Conservation (phyloP, 2,329 filamentous ascomycete species). For the Lachnellula willkommii region DNA sequence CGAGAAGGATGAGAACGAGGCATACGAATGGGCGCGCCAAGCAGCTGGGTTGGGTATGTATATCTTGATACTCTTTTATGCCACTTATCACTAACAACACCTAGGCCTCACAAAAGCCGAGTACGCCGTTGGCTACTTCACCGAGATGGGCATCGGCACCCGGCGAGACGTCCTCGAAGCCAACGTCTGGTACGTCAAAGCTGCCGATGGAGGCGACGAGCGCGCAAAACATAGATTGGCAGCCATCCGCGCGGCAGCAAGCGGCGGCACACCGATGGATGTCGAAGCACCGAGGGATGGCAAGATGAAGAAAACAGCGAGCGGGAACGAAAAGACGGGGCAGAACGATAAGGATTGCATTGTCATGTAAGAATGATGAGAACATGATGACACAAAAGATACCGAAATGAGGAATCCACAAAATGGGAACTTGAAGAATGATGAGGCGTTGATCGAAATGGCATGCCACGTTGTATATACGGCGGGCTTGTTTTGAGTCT, state of each 20-base stretch:
- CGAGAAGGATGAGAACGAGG: constrained; percentile 92
- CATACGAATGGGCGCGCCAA: constrained; percentile 89
- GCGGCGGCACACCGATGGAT: constrained; percentile 33
- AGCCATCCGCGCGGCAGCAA: constrained; percentile 79
- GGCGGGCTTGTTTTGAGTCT: neutral
- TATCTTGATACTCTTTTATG: neutral
- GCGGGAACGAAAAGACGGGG: constrained; percentile 19
- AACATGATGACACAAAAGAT: neutral
- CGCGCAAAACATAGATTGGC: constrained; percentile 80
- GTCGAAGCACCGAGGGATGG: constrained; percentile 25
- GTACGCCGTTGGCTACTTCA: constrained; percentile 95
- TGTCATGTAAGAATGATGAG: constrained; percentile 20
- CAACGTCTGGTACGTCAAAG: constrained; percentile 97
- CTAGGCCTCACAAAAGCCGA: constrained; percentile 57
- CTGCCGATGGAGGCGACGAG: constrained; percentile 86
- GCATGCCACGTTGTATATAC: neutral
- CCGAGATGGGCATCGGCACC: constrained; percentile 96
- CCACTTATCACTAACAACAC: constrained; percentile 10
- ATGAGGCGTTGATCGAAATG: neutral
- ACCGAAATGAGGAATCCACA: neutral
- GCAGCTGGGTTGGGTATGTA: constrained; percentile 78
- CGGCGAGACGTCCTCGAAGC: constrained; percentile 91
- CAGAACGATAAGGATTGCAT: constrained; percentile 26
- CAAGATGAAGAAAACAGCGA: constrained; percentile 26
- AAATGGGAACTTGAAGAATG: neutral